Evolutionary conservation across 495 filamentous ascomycete species (phyloP), one percentile per base, ranked within the genome.

Genomic region (Penicillium cataractarum): DNA sequence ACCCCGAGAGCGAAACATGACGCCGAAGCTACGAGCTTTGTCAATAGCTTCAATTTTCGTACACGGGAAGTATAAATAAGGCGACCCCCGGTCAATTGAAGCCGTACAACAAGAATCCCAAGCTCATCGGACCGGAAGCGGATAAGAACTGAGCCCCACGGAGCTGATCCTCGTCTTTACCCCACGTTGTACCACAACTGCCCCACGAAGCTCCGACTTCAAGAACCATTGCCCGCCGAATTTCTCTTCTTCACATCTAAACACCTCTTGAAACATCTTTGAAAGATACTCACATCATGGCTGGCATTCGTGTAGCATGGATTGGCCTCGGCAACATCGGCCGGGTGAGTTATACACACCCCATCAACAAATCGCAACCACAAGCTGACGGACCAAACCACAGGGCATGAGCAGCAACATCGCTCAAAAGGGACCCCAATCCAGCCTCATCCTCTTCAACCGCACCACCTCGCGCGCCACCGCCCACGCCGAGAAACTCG

Each of bases 311-410:
- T 26, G 69, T 80, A 17, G 80, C 93, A 68, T 97, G 89, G 88
- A 90, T 96, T 57, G 93, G 93, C 55, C 80, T 97, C 57, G 93
- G 93, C 9, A 97, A 97, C 74, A 96, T 97, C 85, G 93, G 93
- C 62, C 82, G 90, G 61, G 92, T 93, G 80, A 79, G 86, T n/a
- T n/a, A n/a, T 80, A 39, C 29, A 49, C 39, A n/a, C 48, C 56
- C 21, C 19, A 9, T 27, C 37, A 65, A 57, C 15, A 32, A 24
- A 39, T 44, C 17, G n/a, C 42, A 31, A 22, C n/a, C 12, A 21
- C 4, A 27, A 3, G 24, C n/a, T 32, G 40, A 24, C 7, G 29
- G 26, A 22, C n/a, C 33, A 31, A 50, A 46, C 27, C 55, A 5
- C 73, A 95, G 90, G 92, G 91, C 60, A 97, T 97, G 92, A 82